Evolutionary conservation across 257 asterid genomes (phyloP), one percentile per base, ranked within the genome.

Genomic region (Pogostemon cablin): DNA sequence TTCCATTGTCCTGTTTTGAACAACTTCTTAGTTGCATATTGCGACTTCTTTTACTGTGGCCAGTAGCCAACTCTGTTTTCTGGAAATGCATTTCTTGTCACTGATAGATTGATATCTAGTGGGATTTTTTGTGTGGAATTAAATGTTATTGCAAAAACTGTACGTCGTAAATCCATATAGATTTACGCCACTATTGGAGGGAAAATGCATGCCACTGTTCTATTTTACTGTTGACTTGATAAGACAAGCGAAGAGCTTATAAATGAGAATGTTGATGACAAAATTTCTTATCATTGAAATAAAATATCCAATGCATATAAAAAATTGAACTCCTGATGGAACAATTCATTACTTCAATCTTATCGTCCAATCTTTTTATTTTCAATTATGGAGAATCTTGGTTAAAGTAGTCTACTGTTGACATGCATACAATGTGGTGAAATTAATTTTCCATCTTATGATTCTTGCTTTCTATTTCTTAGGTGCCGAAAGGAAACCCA

Each of bases 401-500:
- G 42, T 46, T 38, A 61, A 49, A 11, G 38, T 4, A 58, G 17
- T 15, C 17, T 11, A 6, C 25, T 44, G 42, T 53, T 54, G 43
- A 43, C 34, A 67, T 71, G 65, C 79, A 47, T 69, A 61, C 12
- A 56, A 60, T 76, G 38, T 76, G 48, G 34, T 75, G 76, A 52
- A 60, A 41, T 71, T 59, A 50, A 68, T 63, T 68, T 48, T 70
- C 57, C 60, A 68, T 74, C 77, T 82, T 75, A 62, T 34, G 10
- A 39, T 47, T 49, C 73, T 71, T 65, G 49, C 69, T 3, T 72
- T 48, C 43, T 9, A 48, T 71, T 54, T 5, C 34, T 55, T 61
- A 95, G 99, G 96, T 91, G 60, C 99, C 99, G 12, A 88, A 85
- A 81, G 99, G 99, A 48, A 95, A 95, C 81, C 99, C 99, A 59